Conservation (phyloP, 176 grass and related monocot genomes). For the Poa pratensis region DNA sequence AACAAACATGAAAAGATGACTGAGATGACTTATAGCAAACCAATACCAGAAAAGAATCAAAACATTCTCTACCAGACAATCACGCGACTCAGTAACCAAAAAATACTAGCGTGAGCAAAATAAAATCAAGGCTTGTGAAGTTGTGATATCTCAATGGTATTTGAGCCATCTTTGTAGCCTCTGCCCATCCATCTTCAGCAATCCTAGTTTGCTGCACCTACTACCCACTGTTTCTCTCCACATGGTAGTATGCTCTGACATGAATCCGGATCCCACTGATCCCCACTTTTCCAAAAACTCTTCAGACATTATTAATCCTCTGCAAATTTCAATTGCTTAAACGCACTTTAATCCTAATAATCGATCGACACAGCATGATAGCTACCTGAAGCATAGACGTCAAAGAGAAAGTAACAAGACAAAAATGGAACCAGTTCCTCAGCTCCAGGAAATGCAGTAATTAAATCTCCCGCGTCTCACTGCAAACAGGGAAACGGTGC, state of each 20-base stretch:
- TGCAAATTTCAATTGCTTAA: neutral
- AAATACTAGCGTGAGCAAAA: neutral
- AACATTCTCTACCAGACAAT: conserved; percentile 29
- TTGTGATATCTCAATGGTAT: neutral
- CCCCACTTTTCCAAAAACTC: neutral
- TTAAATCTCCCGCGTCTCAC: neutral
- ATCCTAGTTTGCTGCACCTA: neutral
- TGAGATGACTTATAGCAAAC: neutral
- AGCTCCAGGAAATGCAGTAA: conserved; percentile 3
- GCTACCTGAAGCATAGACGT: neutral
- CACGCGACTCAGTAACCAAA: neutral
- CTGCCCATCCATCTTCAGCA: neutral
- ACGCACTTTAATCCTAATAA: neutral
- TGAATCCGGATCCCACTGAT: neutral
- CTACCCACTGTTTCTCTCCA: neutral
- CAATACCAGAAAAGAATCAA: conserved; percentile 1
- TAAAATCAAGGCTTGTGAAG: neutral
- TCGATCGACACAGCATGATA: neutral
- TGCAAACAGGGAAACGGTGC: neutral
- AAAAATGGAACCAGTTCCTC: neutral
- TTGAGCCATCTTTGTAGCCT: neutral
- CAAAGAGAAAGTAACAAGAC: neutral
- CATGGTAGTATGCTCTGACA: neutral
- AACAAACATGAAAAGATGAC: conserved; percentile 9
- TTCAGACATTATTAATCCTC: neutral